phyloP scores from a whole-genome alignment of 176 grass and related monocot species.

The Calamus simplicifolius region DNA sequence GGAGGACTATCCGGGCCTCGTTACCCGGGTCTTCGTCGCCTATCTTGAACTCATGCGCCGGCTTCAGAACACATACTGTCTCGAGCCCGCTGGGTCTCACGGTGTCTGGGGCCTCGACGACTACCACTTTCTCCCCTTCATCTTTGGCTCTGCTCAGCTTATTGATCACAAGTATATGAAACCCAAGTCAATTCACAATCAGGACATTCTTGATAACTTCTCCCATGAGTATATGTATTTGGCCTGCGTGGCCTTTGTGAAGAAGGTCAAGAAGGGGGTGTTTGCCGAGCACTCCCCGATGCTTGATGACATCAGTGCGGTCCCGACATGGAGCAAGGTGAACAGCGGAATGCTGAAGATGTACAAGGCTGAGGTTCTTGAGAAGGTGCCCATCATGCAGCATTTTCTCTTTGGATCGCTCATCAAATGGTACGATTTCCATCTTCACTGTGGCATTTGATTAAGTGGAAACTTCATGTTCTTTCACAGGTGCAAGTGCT shows the following conservation, averaged over 20 bases:
- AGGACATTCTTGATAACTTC: constrained; percentile 89
- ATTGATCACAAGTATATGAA: constrained; percentile 99
- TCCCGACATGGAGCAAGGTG: constrained; percentile 79
- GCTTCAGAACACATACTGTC: constrained; percentile 68
- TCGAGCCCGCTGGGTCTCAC: constrained; percentile 88
- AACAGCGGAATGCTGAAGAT: constrained; percentile 93
- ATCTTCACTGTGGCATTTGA: no score
- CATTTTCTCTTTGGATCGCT: constrained; percentile 97
- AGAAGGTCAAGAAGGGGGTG: constrained; percentile 88
- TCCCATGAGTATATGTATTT: constrained; percentile 79
- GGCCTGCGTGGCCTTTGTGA: constrained; percentile 56
- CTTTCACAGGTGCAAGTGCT: no score
- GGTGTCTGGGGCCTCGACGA: constrained; percentile 85
- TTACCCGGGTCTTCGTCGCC: constrained; percentile 45
- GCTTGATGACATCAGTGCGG: constrained; percentile 91
- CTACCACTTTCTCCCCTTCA: constrained; percentile 79
- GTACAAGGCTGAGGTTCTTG: constrained; percentile 95
- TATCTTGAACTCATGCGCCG: constrained; percentile 74
- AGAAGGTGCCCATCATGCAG: constrained; percentile 99
- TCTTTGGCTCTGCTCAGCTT: constrained; percentile 82
- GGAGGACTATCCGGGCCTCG: constrained; percentile 48
- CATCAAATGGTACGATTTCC: constrained; percentile 70
- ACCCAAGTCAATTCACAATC: constrained; percentile 91
- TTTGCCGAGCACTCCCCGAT: constrained; percentile 92
- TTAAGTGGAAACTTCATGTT: no score